Evolutionary conservation across 2,329 filamentous ascomycete genomes (phyloP).

Genomic region (Phaeosphaeria sp.): DNA sequence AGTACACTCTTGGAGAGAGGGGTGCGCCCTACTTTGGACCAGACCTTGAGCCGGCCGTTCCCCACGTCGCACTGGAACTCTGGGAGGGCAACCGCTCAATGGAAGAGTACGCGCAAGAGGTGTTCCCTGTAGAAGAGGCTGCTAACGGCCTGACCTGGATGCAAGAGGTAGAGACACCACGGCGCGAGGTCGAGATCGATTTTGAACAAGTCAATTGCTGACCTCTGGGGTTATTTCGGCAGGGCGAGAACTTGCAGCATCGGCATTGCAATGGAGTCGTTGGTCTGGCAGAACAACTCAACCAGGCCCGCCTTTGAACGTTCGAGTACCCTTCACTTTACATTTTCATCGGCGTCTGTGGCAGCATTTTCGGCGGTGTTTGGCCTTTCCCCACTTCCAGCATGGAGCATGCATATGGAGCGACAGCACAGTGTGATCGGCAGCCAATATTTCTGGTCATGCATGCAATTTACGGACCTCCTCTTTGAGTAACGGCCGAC

Average conservation of each 20-base stretch:
- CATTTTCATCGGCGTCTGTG: conserved; percentile 27
- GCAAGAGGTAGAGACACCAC: conserved; percentile 59
- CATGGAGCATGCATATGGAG: conserved; percentile 17
- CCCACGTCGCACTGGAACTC: conserved; percentile 76
- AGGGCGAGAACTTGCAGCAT: conserved; percentile 40
- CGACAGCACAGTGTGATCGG: conserved; percentile 27
- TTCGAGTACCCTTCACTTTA: conserved; percentile 18
- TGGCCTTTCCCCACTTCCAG: conserved; percentile 15
- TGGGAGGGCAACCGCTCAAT: conserved; percentile 93
- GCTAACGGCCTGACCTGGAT: conserved; percentile 96
- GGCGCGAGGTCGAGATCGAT: conserved; percentile 43
- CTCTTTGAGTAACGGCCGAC: conserved; percentile 7
- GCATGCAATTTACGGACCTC: conserved; percentile 10
- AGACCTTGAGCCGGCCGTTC: conserved; percentile 67
- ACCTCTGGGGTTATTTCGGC: conserved; percentile 28
- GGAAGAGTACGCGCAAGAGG: conserved; percentile 93
- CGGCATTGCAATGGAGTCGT: conserved; percentile 34
- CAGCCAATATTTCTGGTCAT: conserved; percentile 4
- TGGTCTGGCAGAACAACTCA: conserved; percentile 42
- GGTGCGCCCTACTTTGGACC: conserved; percentile 69
- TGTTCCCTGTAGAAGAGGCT: conserved; percentile 92
- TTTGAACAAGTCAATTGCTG: conserved; percentile 48
- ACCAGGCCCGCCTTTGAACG: conserved; percentile 41
- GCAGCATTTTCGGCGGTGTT: conserved; percentile 28
- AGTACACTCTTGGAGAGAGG: conserved; percentile 65